Conservation (phyloP, 1,139 yeast genomes). For the Taphrina wiesneri region DNA sequence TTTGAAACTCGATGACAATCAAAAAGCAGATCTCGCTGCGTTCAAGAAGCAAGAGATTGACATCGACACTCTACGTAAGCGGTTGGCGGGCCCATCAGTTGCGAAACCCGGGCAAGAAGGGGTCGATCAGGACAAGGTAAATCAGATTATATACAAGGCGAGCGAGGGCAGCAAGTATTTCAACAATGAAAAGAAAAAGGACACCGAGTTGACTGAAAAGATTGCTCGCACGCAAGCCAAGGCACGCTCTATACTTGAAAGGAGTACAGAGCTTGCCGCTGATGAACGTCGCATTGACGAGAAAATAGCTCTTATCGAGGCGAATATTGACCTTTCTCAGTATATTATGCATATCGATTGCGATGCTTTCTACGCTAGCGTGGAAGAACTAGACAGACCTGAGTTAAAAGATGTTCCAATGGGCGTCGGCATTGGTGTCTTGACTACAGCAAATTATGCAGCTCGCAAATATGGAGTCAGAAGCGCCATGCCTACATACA, state of each 20-base stretch:
- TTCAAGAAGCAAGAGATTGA: slow-evolving; percentile 29
- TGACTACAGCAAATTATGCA: slow-evolving; percentile 79
- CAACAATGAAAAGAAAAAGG: slow-evolving; percentile 40
- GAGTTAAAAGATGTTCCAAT: slow-evolving; percentile 59
- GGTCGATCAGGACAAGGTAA: slow-evolving; percentile 41
- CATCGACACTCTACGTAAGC: slow-evolving; percentile 36
- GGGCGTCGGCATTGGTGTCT: slow-evolving; percentile 75
- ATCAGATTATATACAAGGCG: slow-evolving; percentile 41
- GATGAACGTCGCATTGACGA: slow-evolving; percentile 37
- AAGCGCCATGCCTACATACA: slow-evolving; percentile 76
- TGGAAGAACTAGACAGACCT: slow-evolving; percentile 59
- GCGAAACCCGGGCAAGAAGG: slow-evolving; percentile 41
- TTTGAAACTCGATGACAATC: slow-evolving; percentile 4
- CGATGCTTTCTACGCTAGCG: slow-evolving; percentile 81
- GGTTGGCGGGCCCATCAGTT: slow-evolving; percentile 41
- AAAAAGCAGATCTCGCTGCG: slow-evolving; percentile 14
- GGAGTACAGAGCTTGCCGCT: slow-evolving; percentile 35
- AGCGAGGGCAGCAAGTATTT: slow-evolving; percentile 41
- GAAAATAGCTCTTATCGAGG: slow-evolving; percentile 35
- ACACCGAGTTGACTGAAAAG: slow-evolving; percentile 39
- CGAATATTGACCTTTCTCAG: slow-evolving; percentile 40
- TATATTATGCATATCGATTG: slow-evolving; percentile 71
- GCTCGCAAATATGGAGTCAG: slow-evolving; percentile 61
- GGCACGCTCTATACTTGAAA: slow-evolving; percentile 32
- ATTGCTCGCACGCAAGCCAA: slow-evolving; percentile 35